These are phyloP conservation scores for Chlamydomonas sp. DNA, from an alignment of 139 green algal species.

Conservation along the genomic window DNA sequence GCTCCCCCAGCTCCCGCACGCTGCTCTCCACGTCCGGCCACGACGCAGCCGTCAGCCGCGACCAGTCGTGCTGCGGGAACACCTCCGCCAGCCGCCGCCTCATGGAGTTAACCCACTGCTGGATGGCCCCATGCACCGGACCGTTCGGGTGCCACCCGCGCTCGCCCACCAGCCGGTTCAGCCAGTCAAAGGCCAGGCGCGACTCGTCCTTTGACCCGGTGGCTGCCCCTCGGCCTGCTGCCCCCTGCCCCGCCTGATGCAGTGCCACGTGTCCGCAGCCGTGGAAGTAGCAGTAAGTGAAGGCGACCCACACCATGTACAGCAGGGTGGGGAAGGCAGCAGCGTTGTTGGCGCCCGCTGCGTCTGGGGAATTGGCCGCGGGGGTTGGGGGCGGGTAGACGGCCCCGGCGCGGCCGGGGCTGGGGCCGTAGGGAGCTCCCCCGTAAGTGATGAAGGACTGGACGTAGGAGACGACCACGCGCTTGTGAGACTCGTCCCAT, in stretches of 20 bases:
- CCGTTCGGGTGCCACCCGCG: conserved; percentile 1
- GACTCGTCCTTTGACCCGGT: background rate
- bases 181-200: background rate
- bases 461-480: background rate
- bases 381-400: background rate
- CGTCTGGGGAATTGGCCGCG: background rate
- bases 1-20: background rate
- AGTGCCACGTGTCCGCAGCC: background rate
- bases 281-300: conserved; percentile 31
- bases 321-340: background rate
- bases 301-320: conserved; percentile 2
- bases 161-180: conserved; percentile 6
- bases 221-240: too few species aligned
- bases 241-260: background rate
- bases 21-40: background rate
- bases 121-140: background rate
- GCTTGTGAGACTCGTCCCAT: background rate
- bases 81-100: background rate
- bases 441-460: background rate
- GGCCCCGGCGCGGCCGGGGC: background rate
- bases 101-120: background rate
- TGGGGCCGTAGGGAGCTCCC: too few species aligned
- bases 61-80: background rate
- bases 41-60: too few species aligned
- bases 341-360: background rate